phyloP scores from a whole-genome alignment of 2,329 filamentous ascomycete genomes.

The Colletotrichum tamarilloi region DNA sequence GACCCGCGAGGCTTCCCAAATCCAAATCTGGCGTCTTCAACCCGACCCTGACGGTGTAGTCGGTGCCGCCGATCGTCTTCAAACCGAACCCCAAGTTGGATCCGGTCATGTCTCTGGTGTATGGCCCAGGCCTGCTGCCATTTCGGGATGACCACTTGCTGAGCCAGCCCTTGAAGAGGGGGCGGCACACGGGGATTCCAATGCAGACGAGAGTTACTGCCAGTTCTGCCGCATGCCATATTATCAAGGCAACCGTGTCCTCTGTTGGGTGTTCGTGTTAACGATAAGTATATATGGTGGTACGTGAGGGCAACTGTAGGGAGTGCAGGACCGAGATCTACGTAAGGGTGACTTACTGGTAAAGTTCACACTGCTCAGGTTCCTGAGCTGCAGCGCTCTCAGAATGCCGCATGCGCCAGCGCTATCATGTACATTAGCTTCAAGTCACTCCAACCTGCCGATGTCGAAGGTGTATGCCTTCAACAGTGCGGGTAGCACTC shows the following conservation, averaged over 20 bases:
- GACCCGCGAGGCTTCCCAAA: not conserved
- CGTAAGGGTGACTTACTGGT: slow-evolving; percentile 11
- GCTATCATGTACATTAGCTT: slow-evolving; percentile 25
- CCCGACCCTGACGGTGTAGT: slow-evolving; percentile 27
- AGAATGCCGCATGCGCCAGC: slow-evolving; percentile 44
- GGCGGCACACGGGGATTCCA: slow-evolving; percentile 51
- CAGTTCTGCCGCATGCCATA: slow-evolving; percentile 53
- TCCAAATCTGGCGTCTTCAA: slow-evolving; percentile 26
- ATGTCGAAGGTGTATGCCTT: not conserved
- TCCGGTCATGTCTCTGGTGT: slow-evolving; percentile 22
- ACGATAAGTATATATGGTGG: not conserved
- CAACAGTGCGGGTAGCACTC: not conserved
- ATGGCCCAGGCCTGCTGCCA: slow-evolving; percentile 18
- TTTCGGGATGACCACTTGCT: slow-evolving; percentile 9
- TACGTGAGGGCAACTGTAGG: not conserved
- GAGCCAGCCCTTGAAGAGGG: slow-evolving; percentile 44
- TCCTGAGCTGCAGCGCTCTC: slow-evolving; percentile 43
- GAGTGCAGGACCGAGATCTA: no score
- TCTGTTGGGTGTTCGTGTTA: slow-evolving; percentile 38
- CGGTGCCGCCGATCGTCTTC: slow-evolving; percentile 29
- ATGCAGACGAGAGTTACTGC: slow-evolving; percentile 53
- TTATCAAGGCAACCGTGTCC: slow-evolving; percentile 48
- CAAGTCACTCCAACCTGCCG: no score
- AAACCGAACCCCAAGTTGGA: slow-evolving; percentile 19
- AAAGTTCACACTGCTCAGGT: slow-evolving; percentile 41